Evolutionary conservation across 495 filamentous ascomycete genomes (phyloP), one percentile per base, ranked within the genome.

Genomic region (Penicillium waksmanii): DNA sequence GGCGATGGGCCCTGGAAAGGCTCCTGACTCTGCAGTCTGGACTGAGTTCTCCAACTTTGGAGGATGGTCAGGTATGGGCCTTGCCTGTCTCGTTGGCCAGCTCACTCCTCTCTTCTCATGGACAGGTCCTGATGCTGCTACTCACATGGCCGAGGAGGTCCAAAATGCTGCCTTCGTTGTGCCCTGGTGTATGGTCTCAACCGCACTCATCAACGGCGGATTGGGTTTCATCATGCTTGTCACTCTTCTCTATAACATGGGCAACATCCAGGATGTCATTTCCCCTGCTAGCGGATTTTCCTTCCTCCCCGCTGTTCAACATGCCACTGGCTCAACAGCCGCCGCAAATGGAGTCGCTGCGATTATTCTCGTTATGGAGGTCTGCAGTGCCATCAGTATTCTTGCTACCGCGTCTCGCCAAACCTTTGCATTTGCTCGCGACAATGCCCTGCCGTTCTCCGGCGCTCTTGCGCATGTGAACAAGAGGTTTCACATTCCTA

Each of bases 391-490:
- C 51, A 72, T 80, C 25, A 66, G 70, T 38, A 63, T 75, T 46
- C 61, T 77, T 3, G 77, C 78, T 1, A 74, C 78, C 1, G 71
- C 74, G 15, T 79, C 77, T 5, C 68, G 81, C n/a, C 67, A 82
- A 55, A 70, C 78, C 15, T 83, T 73, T 44, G 75, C 81, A 6
- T 83, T 84, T 61, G 80, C 81, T n/a, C 74, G 81, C 6, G 81
- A 84, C 42, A 75, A 76, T 48, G 81, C 78, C 1, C 70, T 82
- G 4, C 72, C 75, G 0, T 80, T 75, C 58, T 71, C 78, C 2
- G 21, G 71, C 49, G 40, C 67, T 54, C 63, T 70, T 27, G 72
- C 75, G 8, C 51, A 74, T 18, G 64, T 82, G 18, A 78, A 82
- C 51, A 71, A 68, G 6, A 46, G 61, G 0, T 66, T 66, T 57